Evolutionary conservation across 352 stramenopile genomes (phyloP).

Genomic region (Nothophytophthora sp.): DNA sequence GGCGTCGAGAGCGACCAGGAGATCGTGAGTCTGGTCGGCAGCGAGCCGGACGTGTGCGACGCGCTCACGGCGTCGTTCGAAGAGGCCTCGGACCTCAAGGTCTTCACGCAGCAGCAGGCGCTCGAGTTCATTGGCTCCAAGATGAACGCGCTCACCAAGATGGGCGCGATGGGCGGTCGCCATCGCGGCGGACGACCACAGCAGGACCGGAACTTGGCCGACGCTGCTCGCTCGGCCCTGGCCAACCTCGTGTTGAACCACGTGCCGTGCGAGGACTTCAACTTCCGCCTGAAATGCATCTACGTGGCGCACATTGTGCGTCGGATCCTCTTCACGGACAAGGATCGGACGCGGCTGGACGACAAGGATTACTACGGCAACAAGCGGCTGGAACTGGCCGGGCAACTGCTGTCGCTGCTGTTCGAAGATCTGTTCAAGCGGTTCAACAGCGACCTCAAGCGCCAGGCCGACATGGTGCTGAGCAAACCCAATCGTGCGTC

Average conservation of each 20-base stretch:
- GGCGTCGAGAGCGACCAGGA: conserved; percentile 98
- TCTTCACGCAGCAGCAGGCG: conserved; percentile 95
- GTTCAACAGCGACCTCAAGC: conserved; percentile 99
- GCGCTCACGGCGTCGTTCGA: conserved; percentile 96
- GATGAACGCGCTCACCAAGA: conserved; percentile 87
- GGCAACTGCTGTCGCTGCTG: conserved; percentile 97
- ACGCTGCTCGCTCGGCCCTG: conserved; percentile 97
- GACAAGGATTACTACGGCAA: conserved; percentile 99
- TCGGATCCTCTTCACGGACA: conserved; percentile 87
- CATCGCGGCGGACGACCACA: conserved; percentile 36
- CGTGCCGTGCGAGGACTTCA: conserved; percentile 97
- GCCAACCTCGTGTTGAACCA: conserved; percentile 99
- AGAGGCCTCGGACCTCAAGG: conserved; percentile 94
- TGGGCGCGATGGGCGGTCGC: conserved; percentile 41
- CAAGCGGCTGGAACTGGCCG: conserved; percentile 99
- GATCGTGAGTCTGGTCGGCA: conserved; percentile 96
- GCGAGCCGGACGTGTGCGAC: conserved; percentile 94
- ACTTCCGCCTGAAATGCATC: conserved; percentile 98
- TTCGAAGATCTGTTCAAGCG: conserved; percentile 99
- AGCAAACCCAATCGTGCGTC: conserved; percentile 98
- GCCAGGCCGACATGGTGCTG: conserved; percentile 97
- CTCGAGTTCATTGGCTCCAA: conserved; percentile 97
- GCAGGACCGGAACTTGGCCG: conserved; percentile 74
- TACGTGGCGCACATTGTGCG: conserved; percentile 98
- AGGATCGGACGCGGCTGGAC: conserved; percentile 91